A percentile compares a stretch with the other conserved stretches of the same genome.
Evolutionary conservation across 352 stramenopile genomes (phyloP).

Genomic region (Globisporangium echinulatum): DNA sequence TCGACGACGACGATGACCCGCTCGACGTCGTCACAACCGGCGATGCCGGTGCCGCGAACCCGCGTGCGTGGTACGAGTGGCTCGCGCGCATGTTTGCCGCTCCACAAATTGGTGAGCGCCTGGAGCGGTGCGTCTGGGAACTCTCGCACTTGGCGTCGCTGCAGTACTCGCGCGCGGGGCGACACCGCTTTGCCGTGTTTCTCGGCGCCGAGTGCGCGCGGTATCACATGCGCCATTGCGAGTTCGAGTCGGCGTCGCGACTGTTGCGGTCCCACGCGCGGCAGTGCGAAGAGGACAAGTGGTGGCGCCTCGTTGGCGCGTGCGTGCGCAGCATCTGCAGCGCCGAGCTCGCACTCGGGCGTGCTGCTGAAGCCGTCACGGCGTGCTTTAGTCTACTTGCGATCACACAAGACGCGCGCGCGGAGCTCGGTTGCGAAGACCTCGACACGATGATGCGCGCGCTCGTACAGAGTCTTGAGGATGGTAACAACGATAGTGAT

Average conservation of each 20-base stretch:
- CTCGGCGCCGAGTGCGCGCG: conserved; percentile 59
- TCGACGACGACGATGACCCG: conserved; percentile 1
- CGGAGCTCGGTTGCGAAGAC: conserved; percentile 36
- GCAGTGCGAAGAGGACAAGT: conserved; percentile 76
- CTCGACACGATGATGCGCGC: conserved; percentile 40
- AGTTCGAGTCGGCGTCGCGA: conserved; percentile 60
- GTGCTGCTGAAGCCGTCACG: conserved; percentile 41
- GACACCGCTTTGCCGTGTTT: conserved; percentile 75
- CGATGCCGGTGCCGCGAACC: not conserved
- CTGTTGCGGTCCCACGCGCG: conserved; percentile 60
- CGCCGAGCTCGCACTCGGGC: conserved; percentile 44
- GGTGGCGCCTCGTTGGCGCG: conserved; percentile 52
- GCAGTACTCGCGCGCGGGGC: conserved; percentile 62
- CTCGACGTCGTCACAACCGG: not conserved
- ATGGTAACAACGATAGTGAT: too few relatives aligned
- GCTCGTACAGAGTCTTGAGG: conserved; percentile 34
- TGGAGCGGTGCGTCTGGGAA: conserved; percentile 61
- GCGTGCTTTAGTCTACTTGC: conserved; percentile 63
- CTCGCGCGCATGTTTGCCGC: conserved; percentile 38
- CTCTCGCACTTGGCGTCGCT: conserved; percentile 70
- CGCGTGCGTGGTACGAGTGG: conserved; percentile 45
- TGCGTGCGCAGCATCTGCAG: conserved; percentile 52
- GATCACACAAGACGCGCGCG: conserved; percentile 39
- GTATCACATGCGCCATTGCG: conserved; percentile 45
- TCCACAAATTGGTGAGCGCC: conserved; percentile 16